Evolutionary conservation across 106 monocot genomes (phyloP), one percentile per base, ranked within the genome.

Genomic region (Acorus calamus): DNA sequence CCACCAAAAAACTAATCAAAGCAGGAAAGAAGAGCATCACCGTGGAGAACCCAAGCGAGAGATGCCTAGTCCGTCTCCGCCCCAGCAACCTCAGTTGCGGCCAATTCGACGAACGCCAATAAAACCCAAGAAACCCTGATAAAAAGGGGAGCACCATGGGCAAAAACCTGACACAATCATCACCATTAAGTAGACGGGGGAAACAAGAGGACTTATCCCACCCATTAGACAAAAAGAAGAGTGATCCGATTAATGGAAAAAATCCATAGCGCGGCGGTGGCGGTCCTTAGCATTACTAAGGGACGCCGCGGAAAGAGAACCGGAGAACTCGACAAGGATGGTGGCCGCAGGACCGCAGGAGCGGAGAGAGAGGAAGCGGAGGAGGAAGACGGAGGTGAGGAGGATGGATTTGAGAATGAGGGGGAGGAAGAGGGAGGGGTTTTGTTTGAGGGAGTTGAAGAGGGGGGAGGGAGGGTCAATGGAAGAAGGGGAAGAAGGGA

Each of bases 21-120:
- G 92, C 88, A 2, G 88, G 85, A 50, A 88, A 43, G 60, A 83
- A 80, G 64, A 92, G 83, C 55, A 88, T 65, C 28, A 60, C 70
- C 0, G 88, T 78, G 45, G 88, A 59, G 47, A 92, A 59, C 0
- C 69, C 83, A 3, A 98, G 79, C 2, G 88, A 79, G 44, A 66
- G 55, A 28, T 79, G 11, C 3, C 85, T 79, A 4, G 74, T 68
- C 42, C 61, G 65, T 46, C 77, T 79, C 57, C 75, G 72, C 1
- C 89, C 89, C 12, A 94, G 55, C 28, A 74, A 68, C 57, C 82
- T 70, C 43, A 92, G 63, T 7, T 68, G 54, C 41, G 44, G 64
- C 75, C 81, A 78, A 54, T 66, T 75, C 62, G 76, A 43, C 4
- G 72, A 57, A 5, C 67, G 77, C 73, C 88, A 84, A 66, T 69